phyloP scores from a whole-genome alignment of 768 basidiomycete genomes.

The Serendipita sp. region DNA sequence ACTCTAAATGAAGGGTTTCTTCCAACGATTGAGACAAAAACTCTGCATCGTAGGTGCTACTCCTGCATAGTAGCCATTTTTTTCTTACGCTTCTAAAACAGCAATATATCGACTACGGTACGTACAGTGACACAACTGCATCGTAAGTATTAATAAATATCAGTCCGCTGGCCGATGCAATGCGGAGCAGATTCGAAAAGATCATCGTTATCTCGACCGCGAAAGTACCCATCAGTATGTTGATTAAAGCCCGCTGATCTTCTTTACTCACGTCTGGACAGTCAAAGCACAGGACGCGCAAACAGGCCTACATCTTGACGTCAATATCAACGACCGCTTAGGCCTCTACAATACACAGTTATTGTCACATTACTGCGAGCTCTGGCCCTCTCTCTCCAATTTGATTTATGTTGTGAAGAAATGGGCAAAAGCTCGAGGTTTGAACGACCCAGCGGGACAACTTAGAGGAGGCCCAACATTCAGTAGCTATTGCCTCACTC shows the following conservation, averaged over 20 bases:
- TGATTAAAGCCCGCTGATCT: not conserved
- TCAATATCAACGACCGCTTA: conserved; percentile 47
- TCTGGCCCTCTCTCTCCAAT: conserved; percentile 25
- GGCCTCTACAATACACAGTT: conserved; percentile 36
- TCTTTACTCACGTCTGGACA: conserved; percentile 11
- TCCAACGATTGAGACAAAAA: not conserved
- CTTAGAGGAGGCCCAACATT: conserved; percentile 23
- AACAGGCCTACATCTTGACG: conserved; percentile 30
- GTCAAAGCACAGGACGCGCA: conserved; percentile 35
- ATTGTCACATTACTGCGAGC: conserved; percentile 33
- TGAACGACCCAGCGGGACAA: conserved; percentile 29
- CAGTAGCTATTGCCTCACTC: conserved; percentile 42
- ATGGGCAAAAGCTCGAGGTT: conserved; percentile 39
- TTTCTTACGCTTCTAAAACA: not conserved
- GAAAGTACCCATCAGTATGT: conserved; percentile 28
- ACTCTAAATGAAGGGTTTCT: not conserved
- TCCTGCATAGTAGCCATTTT: not conserved
- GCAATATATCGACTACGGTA: not conserved
- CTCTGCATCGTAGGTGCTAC: not conserved
- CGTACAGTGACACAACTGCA: not conserved
- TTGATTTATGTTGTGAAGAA: conserved; percentile 31
- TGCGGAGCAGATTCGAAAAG: not conserved
- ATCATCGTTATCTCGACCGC: conserved; percentile 21
- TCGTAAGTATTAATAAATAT: not conserved
- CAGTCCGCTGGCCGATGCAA: not conserved